Conservation (phyloP, 2,329 filamentous ascomycete genomes). For the Fusarium verrucosum region DNA sequence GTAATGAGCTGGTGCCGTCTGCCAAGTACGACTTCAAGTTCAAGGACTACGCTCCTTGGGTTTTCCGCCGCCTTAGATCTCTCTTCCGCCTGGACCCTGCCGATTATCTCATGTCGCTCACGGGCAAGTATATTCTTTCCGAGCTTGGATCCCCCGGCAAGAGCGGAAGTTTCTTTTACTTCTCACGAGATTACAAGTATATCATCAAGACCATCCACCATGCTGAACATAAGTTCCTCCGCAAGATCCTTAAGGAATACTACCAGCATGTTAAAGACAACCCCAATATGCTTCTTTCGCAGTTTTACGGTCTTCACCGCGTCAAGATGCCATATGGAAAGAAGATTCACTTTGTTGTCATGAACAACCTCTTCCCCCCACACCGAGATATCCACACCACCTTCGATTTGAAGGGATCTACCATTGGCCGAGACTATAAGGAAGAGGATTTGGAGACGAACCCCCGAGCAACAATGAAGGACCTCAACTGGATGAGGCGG, state of each 20-base stretch:
- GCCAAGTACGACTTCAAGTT: constrained; percentile 99
- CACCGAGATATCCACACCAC: constrained; percentile 97
- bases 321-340: constrained; percentile 98
- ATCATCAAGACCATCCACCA: constrained; percentile 99
- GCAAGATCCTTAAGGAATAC: constrained; percentile 88
- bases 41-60: constrained; percentile 99
- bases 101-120: constrained; percentile 97
- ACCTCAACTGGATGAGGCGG: constrained; percentile 93
- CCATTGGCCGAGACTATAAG: constrained; percentile 87
- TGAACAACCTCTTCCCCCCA: constrained; percentile 99
- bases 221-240: constrained; percentile 86
- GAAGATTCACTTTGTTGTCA: constrained; percentile 99
- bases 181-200: constrained; percentile 99
- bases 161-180: constrained; percentile 99
- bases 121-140: constrained; percentile 97
- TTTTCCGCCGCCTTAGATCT: constrained; percentile 89
- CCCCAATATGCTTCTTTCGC: constrained; percentile 94
- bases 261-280: constrained; percentile 92
- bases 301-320: constrained; percentile 96
- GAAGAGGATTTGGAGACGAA: constrained; percentile 90
- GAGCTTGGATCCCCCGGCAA: constrained; percentile 97
- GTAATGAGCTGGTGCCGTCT: constrained; percentile 95
- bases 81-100: constrained; percentile 93
- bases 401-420: constrained; percentile 96
- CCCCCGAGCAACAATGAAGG: constrained; percentile 91